Evolutionary conservation across 208 protist genomes (phyloP).

Genomic region (Vickermania spadyakhi): DNA sequence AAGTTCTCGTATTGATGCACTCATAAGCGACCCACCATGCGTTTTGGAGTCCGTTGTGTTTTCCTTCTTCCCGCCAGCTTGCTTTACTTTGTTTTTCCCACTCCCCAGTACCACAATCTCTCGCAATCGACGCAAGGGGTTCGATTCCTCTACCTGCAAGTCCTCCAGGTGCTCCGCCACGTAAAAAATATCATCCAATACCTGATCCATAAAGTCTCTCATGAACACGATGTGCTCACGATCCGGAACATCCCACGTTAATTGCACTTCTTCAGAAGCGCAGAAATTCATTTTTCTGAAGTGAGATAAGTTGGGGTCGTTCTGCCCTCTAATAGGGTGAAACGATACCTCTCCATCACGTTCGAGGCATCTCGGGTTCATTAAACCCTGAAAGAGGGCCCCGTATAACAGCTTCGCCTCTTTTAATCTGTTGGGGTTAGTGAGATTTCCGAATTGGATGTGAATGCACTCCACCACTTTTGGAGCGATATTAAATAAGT

Average conservation of each 20-base stretch:
- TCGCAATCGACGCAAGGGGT: background rate
- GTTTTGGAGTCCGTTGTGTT: background rate
- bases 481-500: conserved; percentile 9
- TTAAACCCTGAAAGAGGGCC: conserved; percentile 10
- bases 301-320: background rate
- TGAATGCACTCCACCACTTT: conserved; percentile 21
- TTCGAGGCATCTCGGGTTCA: conserved; percentile 6
- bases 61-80: no score
- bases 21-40: background rate
- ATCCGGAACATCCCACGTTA: conserved; percentile 15
- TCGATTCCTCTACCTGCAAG: background rate
- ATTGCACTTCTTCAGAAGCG: conserved; percentile 10
- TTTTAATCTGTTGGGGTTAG: background rate
- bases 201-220: conserved; percentile 10
- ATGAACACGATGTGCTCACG: conserved; percentile 14
- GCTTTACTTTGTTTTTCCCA: conserved; percentile 2
- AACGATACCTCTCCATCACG: background rate
- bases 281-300: conserved; percentile 15
- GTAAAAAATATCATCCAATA: conserved; percentile 21
- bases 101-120: background rate
- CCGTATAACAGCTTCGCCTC: conserved; percentile 12
- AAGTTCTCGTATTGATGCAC: background rate
- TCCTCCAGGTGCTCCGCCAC: conserved; percentile 7
- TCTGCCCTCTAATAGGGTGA: no score
- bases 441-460: conserved; percentile 9